These are phyloP conservation scores for Colletotrichum godetiae DNA, from an alignment of 2,329 filamentous ascomycete genomes.

Conservation along the genomic window DNA sequence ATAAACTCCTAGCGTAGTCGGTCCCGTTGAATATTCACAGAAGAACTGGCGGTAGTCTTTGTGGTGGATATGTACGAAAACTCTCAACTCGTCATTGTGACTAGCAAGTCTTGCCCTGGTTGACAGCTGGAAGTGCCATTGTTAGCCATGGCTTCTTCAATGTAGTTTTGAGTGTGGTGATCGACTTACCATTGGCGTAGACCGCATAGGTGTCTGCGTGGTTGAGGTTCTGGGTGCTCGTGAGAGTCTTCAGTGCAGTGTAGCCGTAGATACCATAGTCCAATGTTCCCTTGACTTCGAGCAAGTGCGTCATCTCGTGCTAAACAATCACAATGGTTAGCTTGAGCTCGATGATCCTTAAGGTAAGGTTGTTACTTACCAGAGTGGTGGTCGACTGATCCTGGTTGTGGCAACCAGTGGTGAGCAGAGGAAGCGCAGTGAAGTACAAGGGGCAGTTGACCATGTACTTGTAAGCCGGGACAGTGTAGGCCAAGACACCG, in stretches of 20 bases:
- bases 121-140: neutral
- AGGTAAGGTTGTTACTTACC: neutral
- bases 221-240: slow-evolving; percentile 29
- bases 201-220: slow-evolving; percentile 37
- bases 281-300: slow-evolving; percentile 63
- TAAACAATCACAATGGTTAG: slow-evolving; percentile 70
- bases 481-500: slow-evolving; percentile 70
- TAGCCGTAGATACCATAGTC: slow-evolving; percentile 38
- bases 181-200: slow-evolving; percentile 32
- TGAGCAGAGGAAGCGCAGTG: slow-evolving; percentile 60
- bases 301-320: slow-evolving; percentile 74
- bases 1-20: neutral
- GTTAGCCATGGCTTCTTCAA: neutral
- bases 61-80: neutral
- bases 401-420: slow-evolving; percentile 63
- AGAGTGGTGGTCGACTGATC: slow-evolving; percentile 67
- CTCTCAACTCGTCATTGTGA: neutral
- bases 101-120: slow-evolving; percentile 21
- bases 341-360: too few relatives aligned
- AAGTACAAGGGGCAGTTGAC: slow-evolving; percentile 73
- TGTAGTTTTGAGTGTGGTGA: too few relatives aligned
- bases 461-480: slow-evolving; percentile 64
- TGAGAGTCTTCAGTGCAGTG: slow-evolving; percentile 23
- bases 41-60: neutral
- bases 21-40: slow-evolving; percentile 4